Evolutionary conservation across 1,139 yeast species (phyloP).

Genomic region (Blastobotrys illinoisensis): DNA sequence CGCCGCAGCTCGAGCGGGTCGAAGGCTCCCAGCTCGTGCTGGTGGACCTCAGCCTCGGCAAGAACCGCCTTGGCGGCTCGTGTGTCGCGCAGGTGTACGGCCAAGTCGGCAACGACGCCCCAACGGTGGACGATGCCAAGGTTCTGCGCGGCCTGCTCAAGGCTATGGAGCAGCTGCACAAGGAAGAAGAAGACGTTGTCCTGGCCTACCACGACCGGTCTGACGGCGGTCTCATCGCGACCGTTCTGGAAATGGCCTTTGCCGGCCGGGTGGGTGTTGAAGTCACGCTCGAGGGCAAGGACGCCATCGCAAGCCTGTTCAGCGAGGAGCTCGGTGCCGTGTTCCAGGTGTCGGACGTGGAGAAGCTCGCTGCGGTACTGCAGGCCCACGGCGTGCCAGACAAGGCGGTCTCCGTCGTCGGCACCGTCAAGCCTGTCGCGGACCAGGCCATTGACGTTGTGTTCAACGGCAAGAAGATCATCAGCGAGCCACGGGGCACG

Average conservation of each 20-base stretch:
- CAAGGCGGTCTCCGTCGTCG: slow-evolving; percentile 56
- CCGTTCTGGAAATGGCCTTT: slow-evolving; percentile 92
- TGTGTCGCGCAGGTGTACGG: slow-evolving; percentile 91
- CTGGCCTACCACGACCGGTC: slow-evolving; percentile 94
- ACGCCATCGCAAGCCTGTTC: slow-evolving; percentile 45
- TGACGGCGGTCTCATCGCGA: slow-evolving; percentile 90
- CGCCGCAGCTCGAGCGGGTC: slow-evolving; percentile 64
- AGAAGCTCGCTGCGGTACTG: slow-evolving; percentile 52
- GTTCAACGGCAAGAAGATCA: slow-evolving; percentile 44
- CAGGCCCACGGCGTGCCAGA: slow-evolving; percentile 53
- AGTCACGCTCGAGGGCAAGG: slow-evolving; percentile 32
- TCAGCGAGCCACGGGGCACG: slow-evolving; percentile 55
- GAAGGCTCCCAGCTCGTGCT: slow-evolving; percentile 58
- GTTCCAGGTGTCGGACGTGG: slow-evolving; percentile 71
- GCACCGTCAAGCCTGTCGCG: slow-evolving; percentile 50
- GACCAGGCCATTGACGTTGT: slow-evolving; percentile 49
- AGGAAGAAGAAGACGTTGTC: slow-evolving; percentile 49
- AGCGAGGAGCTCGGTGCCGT: slow-evolving; percentile 96
- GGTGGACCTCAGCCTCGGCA: slow-evolving; percentile 69
- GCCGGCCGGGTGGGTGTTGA: slow-evolving; percentile 86
- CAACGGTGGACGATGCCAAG: slow-evolving; percentile 69
- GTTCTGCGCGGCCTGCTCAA: slow-evolving; percentile 64
- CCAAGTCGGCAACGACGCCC: slow-evolving; percentile 77
- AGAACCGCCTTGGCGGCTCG: slow-evolving; percentile 73
- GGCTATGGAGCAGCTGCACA: slow-evolving; percentile 67